A percentile compares a stretch with the other conserved stretches of the same genome.
These are phyloP conservation scores for Casuarina glauca DNA, from an alignment of 306 rosid genomes.

Conservation along the genomic window DNA sequence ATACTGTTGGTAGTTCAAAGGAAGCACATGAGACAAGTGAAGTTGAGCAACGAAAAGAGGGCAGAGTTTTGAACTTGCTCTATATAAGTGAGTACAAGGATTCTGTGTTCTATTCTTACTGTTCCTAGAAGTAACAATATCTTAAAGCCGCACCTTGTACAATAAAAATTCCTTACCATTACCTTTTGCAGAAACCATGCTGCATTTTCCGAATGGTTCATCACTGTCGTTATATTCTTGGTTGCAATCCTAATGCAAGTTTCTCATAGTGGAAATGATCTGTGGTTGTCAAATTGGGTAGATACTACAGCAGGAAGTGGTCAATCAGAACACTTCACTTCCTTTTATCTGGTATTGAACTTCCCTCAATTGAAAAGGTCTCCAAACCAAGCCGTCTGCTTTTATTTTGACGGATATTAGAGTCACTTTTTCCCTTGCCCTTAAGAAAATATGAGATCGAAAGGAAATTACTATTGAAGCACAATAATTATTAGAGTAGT, in stretches of 20 bases:
- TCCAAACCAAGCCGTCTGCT: background rate
- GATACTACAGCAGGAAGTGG: constrained; percentile 59
- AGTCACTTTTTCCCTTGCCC: background rate
- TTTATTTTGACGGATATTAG: background rate
- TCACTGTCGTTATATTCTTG: constrained; percentile 60
- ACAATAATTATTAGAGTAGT: background rate
- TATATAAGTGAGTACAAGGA: constrained; percentile 67
- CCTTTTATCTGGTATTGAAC: constrained; percentile 75
- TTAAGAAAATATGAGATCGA: background rate
- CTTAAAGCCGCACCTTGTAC: background rate
- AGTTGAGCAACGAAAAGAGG: constrained; percentile 81
- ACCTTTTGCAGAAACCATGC: constrained; percentile 71
- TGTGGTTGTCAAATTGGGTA: constrained; percentile 95
- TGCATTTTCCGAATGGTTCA: constrained; percentile 67
- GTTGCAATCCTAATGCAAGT: constrained; percentile 92
- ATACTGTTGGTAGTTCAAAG: constrained; percentile 29
- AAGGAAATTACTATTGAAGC: background rate
- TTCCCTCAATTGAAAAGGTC: constrained; percentile 6
- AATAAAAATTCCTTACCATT: constrained; percentile 6
- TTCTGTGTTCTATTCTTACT: background rate
- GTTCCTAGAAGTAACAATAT: constrained; percentile 4
- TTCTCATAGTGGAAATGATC: constrained; percentile 92
- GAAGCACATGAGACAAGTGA: constrained; percentile 54
- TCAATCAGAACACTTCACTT: constrained; percentile 52
- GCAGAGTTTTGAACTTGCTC: constrained; percentile 71